Base-by-base conservation (phyloP, 495 filamentous ascomycete genomes). In the Choiromyces venosus region DNA sequence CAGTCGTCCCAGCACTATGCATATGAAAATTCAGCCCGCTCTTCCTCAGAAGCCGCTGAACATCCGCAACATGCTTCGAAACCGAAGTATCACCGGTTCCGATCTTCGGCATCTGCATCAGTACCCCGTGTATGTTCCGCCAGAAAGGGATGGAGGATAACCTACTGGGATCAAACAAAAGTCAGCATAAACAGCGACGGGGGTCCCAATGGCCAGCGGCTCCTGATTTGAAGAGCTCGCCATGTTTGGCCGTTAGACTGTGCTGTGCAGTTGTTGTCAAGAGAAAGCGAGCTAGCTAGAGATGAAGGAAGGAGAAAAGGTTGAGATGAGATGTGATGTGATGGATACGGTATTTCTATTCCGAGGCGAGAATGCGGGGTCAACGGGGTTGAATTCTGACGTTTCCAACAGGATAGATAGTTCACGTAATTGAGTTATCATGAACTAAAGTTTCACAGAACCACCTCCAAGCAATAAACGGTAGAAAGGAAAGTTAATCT, bases 1-100 rank as follows among this genome's bases (percentile, higher is more conserved):
- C 87, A 0, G 94, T 97, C 0, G 94, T 97, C 25, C 94, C 94
- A 8, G 92, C 92, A 4, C 91, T 93, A 81, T 97, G 94, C 93
- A 98, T 94, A 67, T 87, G 87, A 80, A 93, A 94, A 65, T 86
- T 89, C 76, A 98, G 79, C 10, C 92, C 92, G 72, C 90, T 93
- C 68, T 86, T 87, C 79, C 90, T 87, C 76, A 99, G 86, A 25
- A 99, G 85, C n/a, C 89, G 86, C 82, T 98, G 94, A 64, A 99
- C 93, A 56, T 91, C 89, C 56, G 95, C 94, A 40, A 99, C 88
- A 82, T 97, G 91, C 67, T 89, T 85, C 1, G 93, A 93, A 33
- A 99, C 94, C 12, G 93, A 97, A 42, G 91, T 87, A 7, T 86
- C 89, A 36, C 86, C 86, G 1, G 93, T 97, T 75, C 95, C 95